Conservation (phyloP, 169 alveolate genomes). For the Plasmodium ovale region DNA sequence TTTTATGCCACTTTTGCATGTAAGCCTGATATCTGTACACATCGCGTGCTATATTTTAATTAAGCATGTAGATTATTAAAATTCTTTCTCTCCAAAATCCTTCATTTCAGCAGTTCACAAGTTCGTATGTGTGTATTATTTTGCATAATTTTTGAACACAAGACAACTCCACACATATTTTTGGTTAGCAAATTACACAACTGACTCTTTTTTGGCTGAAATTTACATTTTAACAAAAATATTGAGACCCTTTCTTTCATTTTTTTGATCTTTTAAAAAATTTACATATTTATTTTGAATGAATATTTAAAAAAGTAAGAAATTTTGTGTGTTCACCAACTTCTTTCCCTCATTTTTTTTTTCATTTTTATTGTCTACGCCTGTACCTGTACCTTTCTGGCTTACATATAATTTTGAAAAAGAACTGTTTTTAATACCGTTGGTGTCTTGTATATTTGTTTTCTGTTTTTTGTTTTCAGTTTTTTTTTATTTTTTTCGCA, state of each 20-base stretch:
- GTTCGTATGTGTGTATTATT: not conserved
- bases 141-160: not conserved
- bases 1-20: not conserved
- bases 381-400: too few species aligned
- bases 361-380: too few species aligned
- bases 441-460: too few species aligned
- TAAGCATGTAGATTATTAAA: slow-evolving; percentile 1
- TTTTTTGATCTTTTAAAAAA: too few species aligned
- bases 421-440: too few species aligned
- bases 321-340: too few species aligned
- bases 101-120: not conserved
- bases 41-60: slow-evolving; percentile 1
- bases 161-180: not conserved
- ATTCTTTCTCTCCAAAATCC: slow-evolving; percentile 4
- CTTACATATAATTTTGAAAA: too few species aligned
- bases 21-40: not conserved
- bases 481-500: too few species aligned
- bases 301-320: too few species aligned
- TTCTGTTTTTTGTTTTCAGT: not conserved
- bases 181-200: not conserved
- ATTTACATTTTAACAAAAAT: not conserved
- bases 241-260: not conserved
- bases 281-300: too few species aligned
- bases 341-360: too few species aligned
- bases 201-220: not conserved